Conservation (phyloP, 2,329 filamentous ascomycete species). For the Cryphonectria parasitica region DNA sequence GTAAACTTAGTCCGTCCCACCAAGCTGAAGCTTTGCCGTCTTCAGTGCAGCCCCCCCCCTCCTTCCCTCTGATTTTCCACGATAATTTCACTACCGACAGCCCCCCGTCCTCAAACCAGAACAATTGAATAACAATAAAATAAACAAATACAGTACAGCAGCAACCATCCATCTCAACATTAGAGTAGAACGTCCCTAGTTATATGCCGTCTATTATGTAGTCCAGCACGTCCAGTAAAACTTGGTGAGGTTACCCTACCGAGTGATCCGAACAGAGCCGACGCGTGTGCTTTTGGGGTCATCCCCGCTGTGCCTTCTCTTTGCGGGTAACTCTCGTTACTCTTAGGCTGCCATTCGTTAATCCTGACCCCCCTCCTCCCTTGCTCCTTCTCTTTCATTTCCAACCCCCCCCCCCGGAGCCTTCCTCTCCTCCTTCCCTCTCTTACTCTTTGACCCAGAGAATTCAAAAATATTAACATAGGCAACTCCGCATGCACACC, state of each 20-base stretch:
- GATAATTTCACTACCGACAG: not conserved
- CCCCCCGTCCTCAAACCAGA: no score
- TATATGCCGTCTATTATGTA: no score
- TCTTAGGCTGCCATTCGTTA: not conserved
- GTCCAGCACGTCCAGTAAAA: no score
- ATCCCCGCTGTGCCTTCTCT: not conserved
- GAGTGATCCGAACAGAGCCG: not conserved
- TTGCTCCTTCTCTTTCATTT: not conserved
- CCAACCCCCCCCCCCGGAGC: not conserved
- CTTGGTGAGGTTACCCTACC: not conserved
- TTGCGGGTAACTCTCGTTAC: not conserved
- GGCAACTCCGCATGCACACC: not conserved
- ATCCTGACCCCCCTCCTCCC: not conserved
- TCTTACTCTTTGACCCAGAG: not conserved
- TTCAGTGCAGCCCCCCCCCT: not conserved
- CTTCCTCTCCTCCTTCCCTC: not conserved
- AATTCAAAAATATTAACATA: not conserved
- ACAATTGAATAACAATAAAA: no score
- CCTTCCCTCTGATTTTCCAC: not conserved
- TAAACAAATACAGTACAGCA: no score
- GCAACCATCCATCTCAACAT: not conserved
- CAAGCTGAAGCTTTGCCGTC: not conserved
- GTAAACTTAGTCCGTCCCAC: not conserved
- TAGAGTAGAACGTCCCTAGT: no score
- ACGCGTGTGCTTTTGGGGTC: constrained; percentile 2